Base-by-base conservation (phyloP, 2,329 filamentous ascomycete genomes). In the Fusarium kyushuense region DNA sequence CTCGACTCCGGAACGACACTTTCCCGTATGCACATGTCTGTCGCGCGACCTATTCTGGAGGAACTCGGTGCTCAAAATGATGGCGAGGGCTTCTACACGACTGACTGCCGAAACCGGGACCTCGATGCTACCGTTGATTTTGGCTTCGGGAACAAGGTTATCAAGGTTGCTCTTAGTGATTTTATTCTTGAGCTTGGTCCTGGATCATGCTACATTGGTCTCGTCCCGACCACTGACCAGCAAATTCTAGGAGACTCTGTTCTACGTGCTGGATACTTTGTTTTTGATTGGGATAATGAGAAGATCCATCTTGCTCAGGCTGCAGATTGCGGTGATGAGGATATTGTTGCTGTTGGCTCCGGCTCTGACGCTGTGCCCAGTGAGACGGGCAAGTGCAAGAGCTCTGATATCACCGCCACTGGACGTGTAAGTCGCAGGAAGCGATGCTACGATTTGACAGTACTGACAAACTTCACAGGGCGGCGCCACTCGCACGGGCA, bases 1-100 rank as follows among this genome's bases (percentile, higher is more conserved):
- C 78, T 87, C 52, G 86, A 88, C 76, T 84, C 82, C 4, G 86
- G 86, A 52, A 83, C 84, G 2, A 86, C 85, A 1, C 73, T 87
- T 14, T 81, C 77, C 5, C 79, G 82, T 21, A 79, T 87, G 36
- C 84, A 84, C 19, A 67, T 76, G 12, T 41, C 74, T 3, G 74
- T 84, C 10, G 82, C 83, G n/a, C 59, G 69, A 7, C 79, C 79
- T 3, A 78, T 87, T 5, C 79, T 83, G 2, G 65, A 76, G 5
- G 76, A 77, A n/a, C 81, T 87, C 32, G 77, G 78, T 12, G 83
- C 81, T 0, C 35, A 72, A 30, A 74, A 79, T 19, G 79, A 82
- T 52, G 76, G 76, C 10, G 70, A 79, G 11, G 83, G 83, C 29
- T 82, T 80, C 54, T 87, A 80, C 70, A 75, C 72, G 32, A 80